A percentile compares a stretch with the other conserved stretches of the same genome.
Evolutionary conservation across 495 filamentous ascomycete species (phyloP).

Genomic region (Aspergillus nanangensis): DNA sequence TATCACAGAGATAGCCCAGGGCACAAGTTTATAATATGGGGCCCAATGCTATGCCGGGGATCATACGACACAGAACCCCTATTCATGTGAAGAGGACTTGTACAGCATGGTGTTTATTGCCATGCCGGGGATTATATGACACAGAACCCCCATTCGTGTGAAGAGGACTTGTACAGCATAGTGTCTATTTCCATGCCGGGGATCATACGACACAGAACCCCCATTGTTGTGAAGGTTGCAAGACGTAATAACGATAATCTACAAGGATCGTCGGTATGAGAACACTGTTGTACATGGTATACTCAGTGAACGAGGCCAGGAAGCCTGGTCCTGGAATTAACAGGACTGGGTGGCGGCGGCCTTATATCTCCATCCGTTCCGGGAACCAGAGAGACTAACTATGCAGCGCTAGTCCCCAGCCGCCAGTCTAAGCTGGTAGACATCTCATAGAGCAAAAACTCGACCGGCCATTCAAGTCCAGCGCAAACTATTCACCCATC

Average conservation of each 20-base stretch:
- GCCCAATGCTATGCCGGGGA: background rate
- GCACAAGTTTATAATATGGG: constrained; percentile 1
- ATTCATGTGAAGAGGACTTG: too few relatives aligned
- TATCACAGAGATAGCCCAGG: background rate
- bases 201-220: too few relatives aligned
- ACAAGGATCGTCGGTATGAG: background rate
- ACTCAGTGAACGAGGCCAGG: background rate
- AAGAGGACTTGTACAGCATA: too few relatives aligned
- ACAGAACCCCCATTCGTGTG: too few relatives aligned
- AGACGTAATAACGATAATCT: background rate
- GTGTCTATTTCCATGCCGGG: too few relatives aligned
- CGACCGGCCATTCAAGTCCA: background rate
- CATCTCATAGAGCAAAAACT: background rate
- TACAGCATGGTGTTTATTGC: too few relatives aligned
- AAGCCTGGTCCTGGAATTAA: background rate
- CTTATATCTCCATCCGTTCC: background rate
- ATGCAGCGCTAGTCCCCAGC: background rate
- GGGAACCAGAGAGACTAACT: background rate
- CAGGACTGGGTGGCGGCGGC: background rate
- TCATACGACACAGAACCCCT: background rate
- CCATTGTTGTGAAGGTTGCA: background rate
- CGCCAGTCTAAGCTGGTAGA: background rate
- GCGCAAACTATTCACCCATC: background rate
- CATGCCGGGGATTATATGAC: too few relatives aligned
- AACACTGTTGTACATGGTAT: background rate